Percentiles rank a stretch among this genome's conserved stretches.
Conservation (phyloP, 176 grass and related monocot genomes). For the Poa pratensis region DNA sequence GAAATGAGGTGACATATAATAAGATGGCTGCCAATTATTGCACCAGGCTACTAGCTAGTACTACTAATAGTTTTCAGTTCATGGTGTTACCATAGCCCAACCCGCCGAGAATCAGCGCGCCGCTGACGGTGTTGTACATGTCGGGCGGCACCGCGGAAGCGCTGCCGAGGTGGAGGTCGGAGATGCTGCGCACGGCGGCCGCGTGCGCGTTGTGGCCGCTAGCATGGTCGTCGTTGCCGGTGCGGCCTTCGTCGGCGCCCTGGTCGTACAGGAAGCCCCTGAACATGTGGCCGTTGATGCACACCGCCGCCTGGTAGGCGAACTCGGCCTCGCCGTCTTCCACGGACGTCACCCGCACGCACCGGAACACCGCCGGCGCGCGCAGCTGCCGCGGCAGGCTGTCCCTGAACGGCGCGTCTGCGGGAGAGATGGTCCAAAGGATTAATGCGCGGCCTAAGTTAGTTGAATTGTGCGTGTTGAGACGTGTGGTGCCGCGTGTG, state of each 20-base stretch:
- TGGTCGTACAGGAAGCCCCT: constrained; percentile 92
- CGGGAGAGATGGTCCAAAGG: neutral
- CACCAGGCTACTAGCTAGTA: neutral
- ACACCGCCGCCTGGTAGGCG: constrained; percentile 91
- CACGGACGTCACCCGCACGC: constrained; percentile 83
- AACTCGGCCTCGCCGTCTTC: constrained; percentile 72
- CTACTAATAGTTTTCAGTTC: constrained; percentile 38
- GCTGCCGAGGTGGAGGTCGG: constrained; percentile 85
- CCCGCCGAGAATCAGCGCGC: constrained; percentile 66
- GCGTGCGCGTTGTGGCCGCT: constrained; percentile 27
- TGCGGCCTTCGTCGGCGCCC: constrained; percentile 59
- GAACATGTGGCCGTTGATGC: constrained; percentile 91
- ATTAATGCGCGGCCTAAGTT: neutral
- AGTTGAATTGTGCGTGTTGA: neutral
- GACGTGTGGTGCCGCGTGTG: neutral
- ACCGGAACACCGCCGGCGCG: constrained; percentile 88
- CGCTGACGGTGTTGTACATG: constrained; percentile 53
- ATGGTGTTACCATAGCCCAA: constrained; percentile 64
- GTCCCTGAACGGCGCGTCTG: constrained; percentile 69
- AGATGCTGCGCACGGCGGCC: constrained; percentile 59
- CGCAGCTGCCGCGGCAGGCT: constrained; percentile 81
- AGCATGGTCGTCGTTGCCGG: constrained; percentile 24
- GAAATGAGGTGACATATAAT: constrained; percentile 38
- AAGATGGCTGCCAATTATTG: constrained; percentile 37
- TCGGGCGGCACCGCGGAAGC: constrained; percentile 46